Percentiles rank a stretch among this genome's conserved stretches.
Conservation (phyloP, 257 asterid species). For the Verbascum thapsus region DNA sequence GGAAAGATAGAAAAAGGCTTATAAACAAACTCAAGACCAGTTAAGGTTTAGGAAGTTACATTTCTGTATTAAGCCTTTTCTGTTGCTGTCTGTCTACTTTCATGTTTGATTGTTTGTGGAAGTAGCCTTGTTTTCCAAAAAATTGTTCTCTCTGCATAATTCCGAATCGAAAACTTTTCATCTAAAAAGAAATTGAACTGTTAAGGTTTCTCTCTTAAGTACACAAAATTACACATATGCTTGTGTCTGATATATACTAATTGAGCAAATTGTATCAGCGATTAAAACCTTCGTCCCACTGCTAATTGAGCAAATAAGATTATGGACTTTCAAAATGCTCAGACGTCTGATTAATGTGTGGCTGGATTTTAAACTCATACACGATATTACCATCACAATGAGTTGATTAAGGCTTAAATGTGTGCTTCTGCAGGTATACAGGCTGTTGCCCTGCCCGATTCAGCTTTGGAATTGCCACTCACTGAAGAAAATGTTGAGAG, state of each 20-base stretch:
- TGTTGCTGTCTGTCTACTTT: not conserved
- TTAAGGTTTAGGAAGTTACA: not conserved
- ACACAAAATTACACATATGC: not conserved
- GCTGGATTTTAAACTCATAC: too few relatives aligned
- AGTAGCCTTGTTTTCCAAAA: slow-evolving; percentile 1
- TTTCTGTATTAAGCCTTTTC: not conserved
- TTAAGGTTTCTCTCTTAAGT: not conserved
- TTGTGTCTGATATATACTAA: too few relatives aligned
- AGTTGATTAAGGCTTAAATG: too few relatives aligned
- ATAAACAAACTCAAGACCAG: not conserved
- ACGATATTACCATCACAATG: too few relatives aligned
- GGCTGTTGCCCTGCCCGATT: slow-evolving; percentile 57
- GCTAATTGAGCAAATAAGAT: too few relatives aligned
- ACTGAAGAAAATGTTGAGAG: slow-evolving; percentile 85
- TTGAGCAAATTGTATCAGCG: too few relatives aligned
- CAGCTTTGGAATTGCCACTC: slow-evolving; percentile 58
- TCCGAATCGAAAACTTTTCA: too few relatives aligned
- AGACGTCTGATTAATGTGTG: too few relatives aligned
- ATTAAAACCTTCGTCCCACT: too few relatives aligned
- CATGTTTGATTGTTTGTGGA: not conserved
- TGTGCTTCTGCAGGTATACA: slow-evolving; percentile 43
- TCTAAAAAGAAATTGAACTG: not conserved
- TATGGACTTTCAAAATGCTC: too few relatives aligned
- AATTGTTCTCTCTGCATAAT: too few relatives aligned
- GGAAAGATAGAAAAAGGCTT: not conserved